Evolutionary conservation across 106 monocot genomes (phyloP), one percentile per base, ranked within the genome.

Genomic region (Iris macrosiphon): DNA sequence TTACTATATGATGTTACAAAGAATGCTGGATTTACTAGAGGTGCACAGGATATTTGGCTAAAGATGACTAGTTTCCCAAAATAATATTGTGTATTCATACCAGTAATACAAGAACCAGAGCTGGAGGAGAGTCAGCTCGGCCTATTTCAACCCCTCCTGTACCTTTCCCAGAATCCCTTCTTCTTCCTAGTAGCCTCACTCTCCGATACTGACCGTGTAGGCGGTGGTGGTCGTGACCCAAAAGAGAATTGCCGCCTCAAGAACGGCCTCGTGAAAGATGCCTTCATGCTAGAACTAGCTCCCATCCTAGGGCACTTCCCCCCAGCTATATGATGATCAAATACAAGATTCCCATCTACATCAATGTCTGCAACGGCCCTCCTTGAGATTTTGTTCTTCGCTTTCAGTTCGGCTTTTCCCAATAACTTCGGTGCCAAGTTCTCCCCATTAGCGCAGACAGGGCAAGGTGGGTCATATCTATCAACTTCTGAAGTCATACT

Each of bases 381-480:
- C 64, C 64, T 79, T 2, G 79, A 79, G 0, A 76, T 68, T 70
- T 80, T 89, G 57, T 25, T 72, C 49, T 59, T 62, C 16, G 59
- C 53, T 35, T 74, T 80, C 24, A 19, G 26, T n/a, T 79, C 82
- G 26, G 57, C 22, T 38, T 78, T 81, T 26, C 35, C 45, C 30
- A 54, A 47, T 40, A 78, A 24, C 45, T 78, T 75, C 0, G 44
- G 43, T 1, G 35, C 46, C 47, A 31, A 46, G 45, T 60, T 81
- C 49, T 67, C 78, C 5, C 75, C 80, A 47, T 72, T 39, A 12
- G 71, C 72, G 56, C 93, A 93, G 35, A 80, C 22, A 29, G 88
- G 87, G 45, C 93, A 93, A 15, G 77, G 38, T 20, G 93, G 93
- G 24, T 93, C 83, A 37, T 72, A 88, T 40, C 43, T 63, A 14